phyloP scores from a whole-genome alignment of 176 grass and related monocot species.

The Rhipidocladum racemiflorum region DNA sequence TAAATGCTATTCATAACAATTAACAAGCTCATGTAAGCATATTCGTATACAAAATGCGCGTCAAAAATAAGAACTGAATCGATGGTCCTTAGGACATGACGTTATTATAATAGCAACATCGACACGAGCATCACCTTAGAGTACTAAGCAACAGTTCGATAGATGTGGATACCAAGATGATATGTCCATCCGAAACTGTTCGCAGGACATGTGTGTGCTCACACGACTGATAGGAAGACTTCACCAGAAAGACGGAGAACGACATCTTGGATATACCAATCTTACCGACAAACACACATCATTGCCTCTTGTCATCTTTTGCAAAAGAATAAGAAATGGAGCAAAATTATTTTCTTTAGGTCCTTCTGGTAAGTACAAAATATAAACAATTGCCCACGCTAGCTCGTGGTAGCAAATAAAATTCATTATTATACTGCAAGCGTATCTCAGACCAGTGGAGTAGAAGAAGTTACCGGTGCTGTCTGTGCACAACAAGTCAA shows the following conservation, averaged over 20 bases:
- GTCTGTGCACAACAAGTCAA: conserved; percentile 7
- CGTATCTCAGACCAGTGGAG: neutral
- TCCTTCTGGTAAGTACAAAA: neutral
- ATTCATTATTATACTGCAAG: neutral
- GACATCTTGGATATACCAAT: neutral
- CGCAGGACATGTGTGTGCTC: neutral
- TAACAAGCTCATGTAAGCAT: neutral
- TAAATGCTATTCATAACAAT: no score
- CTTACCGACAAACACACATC: neutral
- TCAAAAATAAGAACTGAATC: neutral
- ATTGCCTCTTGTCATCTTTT: neutral
- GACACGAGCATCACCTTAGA: neutral
- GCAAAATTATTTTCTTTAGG: neutral
- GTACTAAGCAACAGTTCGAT: neutral
- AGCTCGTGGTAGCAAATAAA: neutral
- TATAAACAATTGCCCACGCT: neutral
- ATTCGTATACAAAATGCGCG: neutral
- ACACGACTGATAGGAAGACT: neutral
- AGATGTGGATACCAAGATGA: neutral
- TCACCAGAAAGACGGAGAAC: neutral
- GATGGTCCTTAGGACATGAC: neutral
- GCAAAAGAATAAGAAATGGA: neutral
- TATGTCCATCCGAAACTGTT: neutral
- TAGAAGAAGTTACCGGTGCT: neutral
- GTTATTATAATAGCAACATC: conserved; percentile 2